Evolutionary conservation across 257 asterid species (phyloP).

Genomic region (Penstemon newberryi): DNA sequence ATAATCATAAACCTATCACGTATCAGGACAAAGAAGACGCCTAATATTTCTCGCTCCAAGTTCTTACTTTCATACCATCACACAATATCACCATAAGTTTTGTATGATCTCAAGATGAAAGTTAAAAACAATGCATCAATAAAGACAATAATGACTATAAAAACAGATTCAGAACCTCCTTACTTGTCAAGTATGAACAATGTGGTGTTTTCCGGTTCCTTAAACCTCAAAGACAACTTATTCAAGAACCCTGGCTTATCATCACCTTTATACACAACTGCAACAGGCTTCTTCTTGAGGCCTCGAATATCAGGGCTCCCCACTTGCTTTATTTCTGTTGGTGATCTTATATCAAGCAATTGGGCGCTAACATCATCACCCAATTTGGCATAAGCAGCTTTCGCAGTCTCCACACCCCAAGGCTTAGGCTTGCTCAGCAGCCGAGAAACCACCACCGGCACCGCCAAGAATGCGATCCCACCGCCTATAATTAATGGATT

Average conservation of each 20-base stretch:
- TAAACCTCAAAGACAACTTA: conserved; percentile 67
- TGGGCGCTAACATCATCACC: conserved; percentile 67
- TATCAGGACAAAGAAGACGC: background rate
- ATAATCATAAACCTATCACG: background rate
- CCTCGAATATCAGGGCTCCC: conserved; percentile 80
- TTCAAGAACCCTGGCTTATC: conserved; percentile 83
- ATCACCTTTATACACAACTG: conserved; percentile 62
- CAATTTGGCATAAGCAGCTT: conserved; percentile 69
- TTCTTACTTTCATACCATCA: background rate
- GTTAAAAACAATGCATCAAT: background rate
- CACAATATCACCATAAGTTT: background rate
- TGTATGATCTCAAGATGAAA: background rate
- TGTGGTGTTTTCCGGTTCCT: conserved; percentile 85
- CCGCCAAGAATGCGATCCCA: conserved; percentile 60
- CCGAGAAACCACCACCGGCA: conserved; percentile 69
- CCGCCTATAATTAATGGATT: conserved; percentile 68
- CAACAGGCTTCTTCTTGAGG: conserved; percentile 76
- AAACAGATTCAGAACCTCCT: conserved; percentile 44
- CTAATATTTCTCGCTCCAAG: conserved; percentile 1
- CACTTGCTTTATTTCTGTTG: conserved; percentile 42
- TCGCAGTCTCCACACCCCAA: conserved; percentile 86
- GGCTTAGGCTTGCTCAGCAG: conserved; percentile 65
- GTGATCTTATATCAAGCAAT: conserved; percentile 72
- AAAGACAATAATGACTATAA: background rate
- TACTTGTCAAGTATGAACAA: conserved; percentile 93